These are phyloP conservation scores for Toxoplasma gondii DNA, from an alignment of 169 alveolate species.

Conservation along the genomic window DNA sequence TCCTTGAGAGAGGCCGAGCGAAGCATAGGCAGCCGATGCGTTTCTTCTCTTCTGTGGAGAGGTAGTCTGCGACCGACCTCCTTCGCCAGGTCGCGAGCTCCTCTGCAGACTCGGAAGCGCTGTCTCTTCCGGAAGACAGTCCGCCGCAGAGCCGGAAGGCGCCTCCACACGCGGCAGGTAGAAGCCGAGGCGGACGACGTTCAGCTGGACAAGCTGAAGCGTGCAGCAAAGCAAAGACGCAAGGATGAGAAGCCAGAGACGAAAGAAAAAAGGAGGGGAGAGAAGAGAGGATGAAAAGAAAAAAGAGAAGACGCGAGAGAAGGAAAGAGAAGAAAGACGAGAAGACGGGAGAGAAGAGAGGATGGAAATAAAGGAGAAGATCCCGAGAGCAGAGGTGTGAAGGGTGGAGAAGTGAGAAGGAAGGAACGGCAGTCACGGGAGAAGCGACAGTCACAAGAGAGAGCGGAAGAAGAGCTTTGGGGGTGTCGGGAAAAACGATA, in stretches of 20 bases:
- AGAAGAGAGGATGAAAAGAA: neutral
- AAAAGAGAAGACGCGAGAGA: neutral
- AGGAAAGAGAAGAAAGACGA: too few species aligned
- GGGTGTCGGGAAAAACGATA: neutral
- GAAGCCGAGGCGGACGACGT: constrained; percentile 24
- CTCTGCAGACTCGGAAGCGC: neutral
- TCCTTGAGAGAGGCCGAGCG: neutral
- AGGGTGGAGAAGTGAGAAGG: too few species aligned
- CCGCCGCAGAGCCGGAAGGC: neutral
- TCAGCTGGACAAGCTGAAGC: constrained; percentile 10
- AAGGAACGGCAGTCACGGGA: neutral
- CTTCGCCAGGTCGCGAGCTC: neutral
- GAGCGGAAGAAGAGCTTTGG: neutral
- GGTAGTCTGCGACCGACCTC: neutral
- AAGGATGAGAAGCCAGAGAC: neutral
- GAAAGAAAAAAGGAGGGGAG: neutral
- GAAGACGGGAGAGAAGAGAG: too few species aligned
- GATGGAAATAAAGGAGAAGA: too few species aligned
- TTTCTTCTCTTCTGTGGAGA: neutral
- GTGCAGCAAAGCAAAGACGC: neutral
- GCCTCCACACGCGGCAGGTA: neutral
- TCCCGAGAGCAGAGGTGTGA: too few species aligned
- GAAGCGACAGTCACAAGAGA: neutral
- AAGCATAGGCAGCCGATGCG: neutral
- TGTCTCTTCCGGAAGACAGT: neutral